Conservation (phyloP, 2,329 filamentous ascomycete genomes). For the Penicillium digitatum region DNA sequence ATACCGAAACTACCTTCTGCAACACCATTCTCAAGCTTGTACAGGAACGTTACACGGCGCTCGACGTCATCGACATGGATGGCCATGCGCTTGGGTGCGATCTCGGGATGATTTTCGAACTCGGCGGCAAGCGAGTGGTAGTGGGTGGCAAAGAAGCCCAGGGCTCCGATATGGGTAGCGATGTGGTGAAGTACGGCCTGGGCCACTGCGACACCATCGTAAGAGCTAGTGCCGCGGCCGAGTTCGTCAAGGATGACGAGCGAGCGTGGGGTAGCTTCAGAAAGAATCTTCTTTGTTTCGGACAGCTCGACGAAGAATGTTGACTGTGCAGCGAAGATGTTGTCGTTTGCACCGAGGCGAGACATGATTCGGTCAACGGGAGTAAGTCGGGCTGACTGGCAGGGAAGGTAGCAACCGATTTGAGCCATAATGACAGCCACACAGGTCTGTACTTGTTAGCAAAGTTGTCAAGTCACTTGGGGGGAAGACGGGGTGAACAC, state of each 20-base stretch:
- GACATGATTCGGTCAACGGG: slow-evolving; percentile 98
- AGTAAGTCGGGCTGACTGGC: slow-evolving; percentile 74
- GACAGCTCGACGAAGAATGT: slow-evolving; percentile 98
- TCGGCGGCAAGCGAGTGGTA: slow-evolving; percentile 92
- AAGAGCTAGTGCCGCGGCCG: slow-evolving; percentile 88
- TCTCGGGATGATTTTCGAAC: slow-evolving; percentile 84
- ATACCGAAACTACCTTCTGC: slow-evolving; percentile 97
- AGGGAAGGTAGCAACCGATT: slow-evolving; percentile 88
- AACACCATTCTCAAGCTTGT: slow-evolving; percentile 87
- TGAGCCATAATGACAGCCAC: slow-evolving; percentile 97
- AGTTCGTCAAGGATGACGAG: slow-evolving; percentile 96
- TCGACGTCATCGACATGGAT: slow-evolving; percentile 85
- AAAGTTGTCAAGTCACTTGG: background rate
- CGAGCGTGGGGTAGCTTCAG: slow-evolving; percentile 87
- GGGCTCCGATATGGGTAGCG: slow-evolving; percentile 83
- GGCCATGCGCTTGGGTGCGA: slow-evolving; percentile 82
- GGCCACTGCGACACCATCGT: slow-evolving; percentile 93
- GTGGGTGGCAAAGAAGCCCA: slow-evolving; percentile 96
- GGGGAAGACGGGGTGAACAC: slow-evolving; percentile 31
- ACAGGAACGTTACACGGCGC: slow-evolving; percentile 89
- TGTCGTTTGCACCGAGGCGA: slow-evolving; percentile 93
- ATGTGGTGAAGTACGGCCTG: slow-evolving; percentile 97
- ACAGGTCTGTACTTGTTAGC: slow-evolving; percentile 62
- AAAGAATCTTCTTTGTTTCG: slow-evolving; percentile 96
- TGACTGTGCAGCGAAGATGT: slow-evolving; percentile 95